Base-by-base conservation (phyloP, 441 rosid species). In the Corymbia citriodora region DNA sequence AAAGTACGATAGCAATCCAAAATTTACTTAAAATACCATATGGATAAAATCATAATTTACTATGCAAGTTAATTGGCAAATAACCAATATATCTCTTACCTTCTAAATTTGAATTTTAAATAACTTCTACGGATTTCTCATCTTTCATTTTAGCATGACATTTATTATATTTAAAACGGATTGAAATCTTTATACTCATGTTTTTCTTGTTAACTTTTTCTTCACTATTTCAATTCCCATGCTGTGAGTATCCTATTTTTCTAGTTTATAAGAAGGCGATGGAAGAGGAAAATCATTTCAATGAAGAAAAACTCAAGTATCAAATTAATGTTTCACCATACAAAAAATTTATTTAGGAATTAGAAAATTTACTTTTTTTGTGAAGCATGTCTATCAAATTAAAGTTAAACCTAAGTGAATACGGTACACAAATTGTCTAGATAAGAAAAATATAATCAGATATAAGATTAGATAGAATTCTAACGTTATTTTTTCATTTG, bases 351-450 rank as follows among this genome's bases (percentile, higher is more conserved):
- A 31, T 31, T 70, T 33, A 4, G 4, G 45, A 16, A 70, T 70
- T 9, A 31, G 13, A 70, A 70, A 17, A 17, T 0, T 70, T 70
- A 3, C 79, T 0, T 68, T 70, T 33, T 9, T 70, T 17, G 45
- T 19, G 0, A 70, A 70, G 79, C 45, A 33, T 70, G 45, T 31
- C 2, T 31, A 33, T 70, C 25, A 16, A 68, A 16, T 68, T 68
- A 31, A 68, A 68, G 11, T 68, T 68, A 68, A 17, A 68, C 79
- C 7, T 16, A 68, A 31, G 40, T 8, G 79, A 70, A 9, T 17
- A 31, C 25, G 4, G 8, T 31, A 33, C 72, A 63, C 7, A 17
- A 9, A 70, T 31, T 70, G 45, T 23, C 13, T 33, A 9, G 45
- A 31, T 2, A 70, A 72, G 27, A 72, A 19, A 11, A 72, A 1